Conservation (phyloP, 2,329 filamentous ascomycete genomes). For the Penicillium occitanis region DNA sequence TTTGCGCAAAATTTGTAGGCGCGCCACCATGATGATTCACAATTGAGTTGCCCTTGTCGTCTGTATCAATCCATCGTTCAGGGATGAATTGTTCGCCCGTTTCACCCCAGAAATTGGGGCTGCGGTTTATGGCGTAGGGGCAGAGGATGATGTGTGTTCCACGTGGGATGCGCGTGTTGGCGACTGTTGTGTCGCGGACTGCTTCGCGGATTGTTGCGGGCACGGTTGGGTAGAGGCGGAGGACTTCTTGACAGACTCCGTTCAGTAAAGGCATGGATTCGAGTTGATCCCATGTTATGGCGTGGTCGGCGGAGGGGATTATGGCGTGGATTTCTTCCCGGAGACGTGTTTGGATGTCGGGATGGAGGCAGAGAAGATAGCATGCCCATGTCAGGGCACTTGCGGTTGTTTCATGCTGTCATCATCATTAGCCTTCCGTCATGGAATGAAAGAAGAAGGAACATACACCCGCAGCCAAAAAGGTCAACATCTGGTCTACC, state of each 20-base stretch:
- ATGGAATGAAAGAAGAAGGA: neutral
- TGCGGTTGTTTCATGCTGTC: constrained; percentile 56
- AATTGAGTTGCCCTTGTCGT: constrained; percentile 52
- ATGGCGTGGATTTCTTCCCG: constrained; percentile 52
- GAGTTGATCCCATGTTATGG: constrained; percentile 44
- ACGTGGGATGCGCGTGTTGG: constrained; percentile 64
- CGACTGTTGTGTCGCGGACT: constrained; percentile 54
- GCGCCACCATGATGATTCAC: constrained; percentile 56
- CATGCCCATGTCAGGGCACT: constrained; percentile 55
- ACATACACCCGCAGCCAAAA: constrained; percentile 41
- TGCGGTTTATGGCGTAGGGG: constrained; percentile 70
- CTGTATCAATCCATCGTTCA: constrained; percentile 66
- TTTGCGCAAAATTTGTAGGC: constrained; percentile 39
- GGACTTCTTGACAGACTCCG: constrained; percentile 72
- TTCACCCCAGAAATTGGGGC: constrained; percentile 68
- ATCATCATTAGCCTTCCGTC: neutral
- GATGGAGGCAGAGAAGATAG: constrained; percentile 54
- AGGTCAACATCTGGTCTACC: constrained; percentile 46
- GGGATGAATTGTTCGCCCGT: constrained; percentile 73
- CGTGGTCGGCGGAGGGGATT: constrained; percentile 41
- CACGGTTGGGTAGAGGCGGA: constrained; percentile 50
- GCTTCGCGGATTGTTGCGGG: constrained; percentile 43
- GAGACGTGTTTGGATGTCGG: constrained; percentile 49
- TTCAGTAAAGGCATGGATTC: constrained; percentile 75
- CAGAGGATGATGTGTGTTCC: constrained; percentile 69